phyloP scores from a whole-genome alignment of 2,329 filamentous ascomycete genomes.

The Cercospora sp. region DNA sequence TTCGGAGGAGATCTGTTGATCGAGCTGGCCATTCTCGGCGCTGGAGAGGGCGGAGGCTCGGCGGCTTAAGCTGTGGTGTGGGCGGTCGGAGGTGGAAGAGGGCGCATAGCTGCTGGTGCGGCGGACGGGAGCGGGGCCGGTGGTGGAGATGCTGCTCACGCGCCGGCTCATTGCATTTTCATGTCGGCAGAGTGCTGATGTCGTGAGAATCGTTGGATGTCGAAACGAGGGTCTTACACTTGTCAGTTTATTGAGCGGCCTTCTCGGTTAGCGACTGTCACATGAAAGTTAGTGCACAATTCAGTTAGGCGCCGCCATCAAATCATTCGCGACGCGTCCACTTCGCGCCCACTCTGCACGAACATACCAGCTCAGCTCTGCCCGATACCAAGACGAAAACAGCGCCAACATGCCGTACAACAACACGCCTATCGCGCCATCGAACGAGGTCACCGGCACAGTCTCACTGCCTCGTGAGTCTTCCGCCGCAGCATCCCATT shows the following conservation, averaged over 20 bases:
- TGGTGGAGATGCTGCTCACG: slow-evolving; percentile 40
- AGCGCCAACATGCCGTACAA: slow-evolving; percentile 78
- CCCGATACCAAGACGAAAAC: neutral
- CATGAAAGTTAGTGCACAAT: slow-evolving; percentile 5
- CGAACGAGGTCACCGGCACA: slow-evolving; percentile 80
- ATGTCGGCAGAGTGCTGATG: slow-evolving; percentile 3
- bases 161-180: slow-evolving; percentile 49
- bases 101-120: slow-evolving; percentile 28
- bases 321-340: neutral
- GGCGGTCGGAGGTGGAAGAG: slow-evolving; percentile 19
- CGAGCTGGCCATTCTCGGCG: slow-evolving; percentile 61
- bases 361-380: neutral
- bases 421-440: slow-evolving; percentile 75
- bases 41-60: slow-evolving; percentile 67
- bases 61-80: slow-evolving; percentile 54
- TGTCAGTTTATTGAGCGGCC: neutral
- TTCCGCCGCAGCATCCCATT: neutral
- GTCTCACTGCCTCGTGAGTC: slow-evolving; percentile 79
- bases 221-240: neutral
- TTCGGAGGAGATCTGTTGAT: slow-evolving; percentile 54
- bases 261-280: neutral
- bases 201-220: neutral
- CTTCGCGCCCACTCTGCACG: neutral
- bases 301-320: neutral
- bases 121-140: slow-evolving; percentile 23